These are phyloP conservation scores for Pochonia chlamydosporia DNA, from an alignment of 2,329 filamentous ascomycete species.

Conservation along the genomic window DNA sequence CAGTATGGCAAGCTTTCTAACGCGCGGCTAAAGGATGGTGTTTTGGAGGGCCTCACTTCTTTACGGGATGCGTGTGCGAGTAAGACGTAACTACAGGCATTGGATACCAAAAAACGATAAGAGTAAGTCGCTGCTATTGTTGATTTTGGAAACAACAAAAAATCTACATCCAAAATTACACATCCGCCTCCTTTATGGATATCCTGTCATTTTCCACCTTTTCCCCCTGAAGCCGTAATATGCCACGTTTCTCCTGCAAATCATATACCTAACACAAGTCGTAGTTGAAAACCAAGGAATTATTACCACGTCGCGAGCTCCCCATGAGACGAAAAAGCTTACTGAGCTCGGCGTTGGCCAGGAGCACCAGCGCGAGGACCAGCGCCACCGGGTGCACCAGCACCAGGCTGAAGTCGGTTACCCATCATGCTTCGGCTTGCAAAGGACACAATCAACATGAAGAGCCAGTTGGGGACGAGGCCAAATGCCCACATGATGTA, in stretches of 20 bases:
- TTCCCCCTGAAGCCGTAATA: neutral
- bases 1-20: slow-evolving; percentile 73
- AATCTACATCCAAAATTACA: neutral
- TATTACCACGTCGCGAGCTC: neutral
- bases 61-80: slow-evolving; percentile 55
- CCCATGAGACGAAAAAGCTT: neutral
- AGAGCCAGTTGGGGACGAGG: slow-evolving; percentile 66
- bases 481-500: slow-evolving; percentile 63
- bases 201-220: neutral
- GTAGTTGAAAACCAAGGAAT: neutral
- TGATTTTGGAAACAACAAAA: neutral
- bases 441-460: slow-evolving; percentile 73
- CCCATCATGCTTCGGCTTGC: slow-evolving; percentile 67
- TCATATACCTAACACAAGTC: neutral
- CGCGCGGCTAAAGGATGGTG: slow-evolving; percentile 55
- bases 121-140: neutral
- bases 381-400: slow-evolving; percentile 11
- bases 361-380: slow-evolving; percentile 3
- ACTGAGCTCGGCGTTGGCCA: slow-evolving; percentile 5
- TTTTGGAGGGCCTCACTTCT: slow-evolving; percentile 56
- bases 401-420: slow-evolving; percentile 25
- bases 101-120: too few relatives aligned
- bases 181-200: neutral
- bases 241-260: neutral
- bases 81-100: slow-evolving; percentile 23